phyloP scores from a whole-genome alignment of 805 yeast species.

The Pichia cabralensis region DNA sequence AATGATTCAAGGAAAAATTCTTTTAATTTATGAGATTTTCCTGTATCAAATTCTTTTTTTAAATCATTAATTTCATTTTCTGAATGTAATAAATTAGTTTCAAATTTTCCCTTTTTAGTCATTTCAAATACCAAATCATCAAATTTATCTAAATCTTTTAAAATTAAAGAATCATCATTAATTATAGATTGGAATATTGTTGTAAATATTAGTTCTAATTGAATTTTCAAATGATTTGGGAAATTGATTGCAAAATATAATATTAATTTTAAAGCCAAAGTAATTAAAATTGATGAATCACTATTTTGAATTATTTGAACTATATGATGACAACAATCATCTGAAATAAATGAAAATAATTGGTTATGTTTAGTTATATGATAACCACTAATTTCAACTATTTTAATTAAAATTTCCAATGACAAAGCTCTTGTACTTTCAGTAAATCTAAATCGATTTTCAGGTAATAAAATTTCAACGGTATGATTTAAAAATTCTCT shows the following conservation, averaged over 20 bases:
- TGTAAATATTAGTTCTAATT: slow-evolving; percentile 63
- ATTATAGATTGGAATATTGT: slow-evolving; percentile 43
- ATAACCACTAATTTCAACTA: slow-evolving; percentile 74
- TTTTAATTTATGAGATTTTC: slow-evolving; percentile 40
- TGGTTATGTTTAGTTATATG: slow-evolving; percentile 52
- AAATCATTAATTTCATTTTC: slow-evolving; percentile 21
- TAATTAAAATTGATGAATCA: slow-evolving; percentile 64
- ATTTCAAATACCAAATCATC: slow-evolving; percentile 23
- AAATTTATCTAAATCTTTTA: slow-evolving; percentile 19
- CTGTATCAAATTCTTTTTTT: slow-evolving; percentile 34
- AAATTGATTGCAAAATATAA: slow-evolving; percentile 61
- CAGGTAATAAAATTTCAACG: slow-evolving; percentile 72
- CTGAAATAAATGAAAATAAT: slow-evolving; percentile 58
- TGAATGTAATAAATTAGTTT: slow-evolving; percentile 16
- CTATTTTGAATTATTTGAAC: slow-evolving; percentile 67
- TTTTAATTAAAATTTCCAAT: slow-evolving; percentile 59
- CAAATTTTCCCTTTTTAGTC: slow-evolving; percentile 19
- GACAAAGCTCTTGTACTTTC: slow-evolving; percentile 84
- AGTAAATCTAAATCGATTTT: slow-evolving; percentile 73
- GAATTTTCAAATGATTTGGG: slow-evolving; percentile 60
- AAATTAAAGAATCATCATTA: slow-evolving; percentile 18
- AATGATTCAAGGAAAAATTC: slow-evolving; percentile 80
- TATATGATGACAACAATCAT: slow-evolving; percentile 76
- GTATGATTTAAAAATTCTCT: slow-evolving; percentile 69
- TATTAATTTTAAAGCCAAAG: slow-evolving; percentile 66